Evolutionary conservation across 805 yeast genomes (phyloP), one percentile per base, ranked within the genome.

Genomic region (Monosporozyma unispora): DNA sequence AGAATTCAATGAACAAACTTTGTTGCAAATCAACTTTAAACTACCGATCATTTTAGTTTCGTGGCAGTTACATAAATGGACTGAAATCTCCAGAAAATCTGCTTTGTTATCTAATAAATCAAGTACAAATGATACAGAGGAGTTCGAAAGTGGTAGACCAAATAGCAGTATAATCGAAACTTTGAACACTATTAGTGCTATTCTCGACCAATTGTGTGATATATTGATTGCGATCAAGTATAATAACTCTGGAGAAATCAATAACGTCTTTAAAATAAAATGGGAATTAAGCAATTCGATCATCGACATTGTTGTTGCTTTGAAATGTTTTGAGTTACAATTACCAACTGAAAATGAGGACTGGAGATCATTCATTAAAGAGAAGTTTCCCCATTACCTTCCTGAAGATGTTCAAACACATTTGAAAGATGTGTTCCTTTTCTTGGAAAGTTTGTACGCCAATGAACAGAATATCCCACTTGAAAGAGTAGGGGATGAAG

Each of bases 1-100:
- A 11, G 18, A 28, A 11, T 42, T 54, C 18, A 48, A 55, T 29
- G 21, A 25, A 3, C 57, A 56, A 5, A 48, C 57, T 9, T 29
- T 55, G 2, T 28, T 46, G 25, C 48, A 50, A n/a, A 49, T 62
- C 18, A 52, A 62, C 48, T 61, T 64, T 41, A 63, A 56, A 45
- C 23, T 64, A 33, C 51, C 65, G 19, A 55, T 61, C 1, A 41
- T 63, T 21, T 38, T 60, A 11, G 59, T 55, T 14, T 52, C 63
- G 8, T 62, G 69, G 66, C 54, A 59, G 44, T 45, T 64, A 39
- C 61, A 62, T 38, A 57, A 55, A 45, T 65, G 68, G 68, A 51
- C 52, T 2, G 60, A 57, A 12, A 53, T 60, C 19, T 44, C 63
- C 10, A 52, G 55, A 22, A 53, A 49, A 9, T 23, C 49, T 5